Percentiles rank a stretch among this genome's conserved stretches.
These are phyloP conservation scores for Macrocybe gigantea DNA, from an alignment of 768 basidiomycete genomes.

Conservation along the genomic window DNA sequence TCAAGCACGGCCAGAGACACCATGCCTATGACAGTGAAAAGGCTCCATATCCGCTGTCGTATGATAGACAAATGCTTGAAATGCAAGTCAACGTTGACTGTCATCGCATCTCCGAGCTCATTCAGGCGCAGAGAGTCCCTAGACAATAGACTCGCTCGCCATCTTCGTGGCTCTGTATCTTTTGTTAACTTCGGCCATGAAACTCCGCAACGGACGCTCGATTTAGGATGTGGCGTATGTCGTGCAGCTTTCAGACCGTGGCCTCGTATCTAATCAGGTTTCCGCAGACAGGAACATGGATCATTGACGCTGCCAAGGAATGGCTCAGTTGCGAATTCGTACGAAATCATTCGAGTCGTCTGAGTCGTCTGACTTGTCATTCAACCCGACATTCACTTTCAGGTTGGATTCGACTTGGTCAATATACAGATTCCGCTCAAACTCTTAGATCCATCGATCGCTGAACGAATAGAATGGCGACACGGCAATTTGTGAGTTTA, in stretches of 20 bases:
- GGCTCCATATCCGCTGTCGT: slow-evolving; percentile 74
- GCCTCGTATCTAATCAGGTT: neutral
- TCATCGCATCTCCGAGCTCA: neutral
- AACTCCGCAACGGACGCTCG: slow-evolving; percentile 49
- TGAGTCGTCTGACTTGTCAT: neutral
- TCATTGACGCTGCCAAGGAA: slow-evolving; percentile 65
- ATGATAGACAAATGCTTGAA: slow-evolving; percentile 62
- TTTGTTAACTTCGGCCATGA: slow-evolving; percentile 50
- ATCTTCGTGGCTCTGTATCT: slow-evolving; percentile 50
- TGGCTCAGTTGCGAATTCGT: slow-evolving; percentile 67
- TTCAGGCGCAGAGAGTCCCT: slow-evolving; percentile 40
- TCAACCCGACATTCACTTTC: neutral
- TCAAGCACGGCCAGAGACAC: slow-evolving; percentile 57
- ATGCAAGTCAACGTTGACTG: slow-evolving; percentile 39
- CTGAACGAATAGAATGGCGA: slow-evolving; percentile 60
- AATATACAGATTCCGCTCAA: slow-evolving; percentile 62
- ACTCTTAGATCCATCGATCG: slow-evolving; percentile 43
- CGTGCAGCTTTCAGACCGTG: neutral
- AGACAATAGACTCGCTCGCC: slow-evolving; percentile 43
- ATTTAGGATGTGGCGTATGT: slow-evolving; percentile 72
- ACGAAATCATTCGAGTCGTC: slow-evolving; percentile 15
- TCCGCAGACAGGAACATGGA: slow-evolving; percentile 59
- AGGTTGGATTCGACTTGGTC: slow-evolving; percentile 80
- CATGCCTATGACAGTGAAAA: slow-evolving; percentile 70
- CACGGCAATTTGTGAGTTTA: slow-evolving; percentile 69